Conservation (phyloP, 139 green algal species). For the Tetradesmus lagerheimii region DNA sequence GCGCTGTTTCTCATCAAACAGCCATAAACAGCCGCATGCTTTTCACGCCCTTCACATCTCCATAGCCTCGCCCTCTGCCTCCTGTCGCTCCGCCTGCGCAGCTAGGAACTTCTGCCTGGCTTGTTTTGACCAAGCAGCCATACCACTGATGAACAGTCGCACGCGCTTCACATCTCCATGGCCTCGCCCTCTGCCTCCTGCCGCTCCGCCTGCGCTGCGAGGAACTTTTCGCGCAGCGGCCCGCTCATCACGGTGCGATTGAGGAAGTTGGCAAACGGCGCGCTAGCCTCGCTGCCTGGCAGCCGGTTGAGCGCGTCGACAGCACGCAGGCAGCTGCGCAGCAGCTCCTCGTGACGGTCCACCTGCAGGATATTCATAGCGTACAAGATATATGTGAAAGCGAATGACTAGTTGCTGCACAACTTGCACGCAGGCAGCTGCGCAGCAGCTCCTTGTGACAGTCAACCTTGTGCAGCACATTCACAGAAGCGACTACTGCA, state of each 20-base stretch:
- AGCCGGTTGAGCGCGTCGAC: constrained; percentile 85
- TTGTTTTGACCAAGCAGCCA: not conserved
- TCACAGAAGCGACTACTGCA: too few species aligned
- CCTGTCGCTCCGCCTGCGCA: constrained; percentile 50
- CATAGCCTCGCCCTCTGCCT: constrained; percentile 40
- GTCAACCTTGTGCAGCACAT: constrained; percentile 81
- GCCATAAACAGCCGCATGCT: too few species aligned
- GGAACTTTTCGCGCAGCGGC: constrained; percentile 43
- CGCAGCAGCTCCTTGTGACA: constrained; percentile 97
- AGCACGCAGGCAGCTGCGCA: constrained; percentile 88
- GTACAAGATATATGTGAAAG: too few species aligned
- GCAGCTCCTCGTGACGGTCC: constrained; percentile 97
- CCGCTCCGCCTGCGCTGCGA: constrained; percentile 52
- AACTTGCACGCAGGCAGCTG: constrained; percentile 87
- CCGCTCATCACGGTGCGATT: constrained; percentile 48
- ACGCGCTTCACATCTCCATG: not conserved
- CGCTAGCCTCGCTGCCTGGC: constrained; percentile 55
- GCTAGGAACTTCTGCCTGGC: constrained; percentile 26
- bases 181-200: constrained; percentile 52
- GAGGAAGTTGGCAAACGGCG: constrained; percentile 60
- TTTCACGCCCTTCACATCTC: not conserved
- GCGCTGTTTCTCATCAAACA: too few species aligned
- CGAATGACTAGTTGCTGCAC: too few species aligned
- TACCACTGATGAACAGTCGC: constrained; percentile 25
- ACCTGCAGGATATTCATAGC: constrained; percentile 60